Evolutionary conservation across 1,139 yeast genomes (phyloP), one percentile per base, ranked within the genome.

Genomic region (Yamadazyma pseudoaaseri): DNA sequence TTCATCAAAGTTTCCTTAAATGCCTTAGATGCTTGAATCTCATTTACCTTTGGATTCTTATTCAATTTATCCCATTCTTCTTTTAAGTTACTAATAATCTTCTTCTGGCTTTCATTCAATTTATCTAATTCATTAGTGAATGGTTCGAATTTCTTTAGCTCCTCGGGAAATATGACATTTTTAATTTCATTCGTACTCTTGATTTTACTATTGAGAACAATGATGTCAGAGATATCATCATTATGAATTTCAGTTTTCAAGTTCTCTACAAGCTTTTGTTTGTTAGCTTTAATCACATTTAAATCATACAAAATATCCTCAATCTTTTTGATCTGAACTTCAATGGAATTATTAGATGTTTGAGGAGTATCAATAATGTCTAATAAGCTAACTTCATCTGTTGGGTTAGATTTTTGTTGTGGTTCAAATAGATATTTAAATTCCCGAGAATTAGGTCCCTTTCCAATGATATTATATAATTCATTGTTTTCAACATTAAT

Each of bases 151-250:
- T 92, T 92, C 34, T 73, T 76, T 44, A 92, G 62, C 54, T 89
- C 96, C 36, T 76, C 73, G 11, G 80, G 76, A 54, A 90, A 90
- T 14, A 86, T 70, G 23, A 66, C 61, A 18, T 67, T 62, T 45
- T 71, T 72, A 36, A 82, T 71, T 43, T 83, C 92, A 27, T 70
- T 66, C 14, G 78, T 79, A 3, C 73, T 52, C 38, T 72, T 71
- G 21, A 73, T 66, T 34, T 76, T 75, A 45, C 80, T 78, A 54
- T 86, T 84, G 45, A 84, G 62, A 4, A 92, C 75, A 24, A 92
- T 67, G 16, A 83, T 69, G 37, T 85, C 81, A 0, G 96, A 83
- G 33, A 90, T 87, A 53, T 92, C 97, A 57, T 92, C 98, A 14
- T 74, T 70, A 49, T 83, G 95, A 26, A 86, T 81, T 35, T 75